Percentiles rank a stretch among this genome's conserved stretches.
These are phyloP conservation scores for Gastrodia elata DNA, from an alignment of 106 monocot genomes.

Conservation along the genomic window DNA sequence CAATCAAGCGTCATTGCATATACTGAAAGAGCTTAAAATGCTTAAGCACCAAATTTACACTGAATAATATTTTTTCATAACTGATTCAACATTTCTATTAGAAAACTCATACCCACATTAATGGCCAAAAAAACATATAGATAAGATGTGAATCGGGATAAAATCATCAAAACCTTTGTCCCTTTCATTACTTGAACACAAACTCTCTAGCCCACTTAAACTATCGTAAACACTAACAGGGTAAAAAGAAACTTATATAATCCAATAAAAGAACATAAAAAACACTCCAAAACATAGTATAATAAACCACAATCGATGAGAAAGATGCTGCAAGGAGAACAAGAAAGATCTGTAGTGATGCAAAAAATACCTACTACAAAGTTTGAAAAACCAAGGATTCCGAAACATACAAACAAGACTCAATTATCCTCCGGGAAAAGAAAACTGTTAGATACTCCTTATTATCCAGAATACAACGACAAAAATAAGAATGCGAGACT, in stretches of 20 bases:
- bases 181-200: not conserved
- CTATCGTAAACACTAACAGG: not conserved
- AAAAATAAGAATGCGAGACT: not conserved
- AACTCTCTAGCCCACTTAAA: not conserved
- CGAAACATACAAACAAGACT: too few species aligned
- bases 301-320: too few species aligned
- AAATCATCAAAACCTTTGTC: not conserved
- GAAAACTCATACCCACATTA: not conserved
- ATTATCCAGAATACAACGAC: not conserved
- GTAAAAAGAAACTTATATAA: not conserved
- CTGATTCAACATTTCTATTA: not conserved
- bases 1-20: not conserved
- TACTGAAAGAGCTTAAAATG: not conserved
- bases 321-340: too few species aligned
- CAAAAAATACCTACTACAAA: not conserved
- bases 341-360: too few species aligned
- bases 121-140: not conserved
- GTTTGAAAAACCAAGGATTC: not conserved
- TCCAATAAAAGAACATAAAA: not conserved
- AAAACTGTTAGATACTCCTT: not conserved
- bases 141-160: not conserved
- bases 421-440: not conserved
- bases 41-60: not conserved
- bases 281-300: too few species aligned
- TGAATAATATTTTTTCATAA: not conserved